Evolutionary conservation across 1,284 basidiomycete genomes (phyloP), one percentile per base, ranked within the genome.

Genomic region (Hypsizygus ulmarius): DNA sequence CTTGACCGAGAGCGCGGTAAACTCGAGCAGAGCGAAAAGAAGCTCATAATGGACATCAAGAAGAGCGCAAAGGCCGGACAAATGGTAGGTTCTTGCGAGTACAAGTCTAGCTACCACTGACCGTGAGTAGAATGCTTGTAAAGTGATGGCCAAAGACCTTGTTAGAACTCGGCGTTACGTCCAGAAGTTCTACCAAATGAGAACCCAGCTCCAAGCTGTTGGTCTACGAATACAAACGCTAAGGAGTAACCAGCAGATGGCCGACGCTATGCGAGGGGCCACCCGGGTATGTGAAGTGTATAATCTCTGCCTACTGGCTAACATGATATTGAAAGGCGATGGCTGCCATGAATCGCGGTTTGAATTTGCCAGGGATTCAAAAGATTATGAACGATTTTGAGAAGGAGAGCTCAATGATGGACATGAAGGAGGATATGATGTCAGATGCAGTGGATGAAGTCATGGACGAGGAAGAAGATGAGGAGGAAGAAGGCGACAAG

Each of bases 341-440:
- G 95, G 91, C 88, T 6, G 84, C 93, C 43, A 99, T 99, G 97
- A 99, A 98, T 66, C 81, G 90, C 44, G 90, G 90, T 30, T 80
- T 99, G 59, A 99, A 99, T 67, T 79, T 99, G 9, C 96, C 97
- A 6, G 81, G 84, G 58, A 98, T 99, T 53, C 92, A 95, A 66
- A 83, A 84, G 45, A 98, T 99, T 64, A 94, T 99, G 89, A 90
- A 87, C 59, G 96, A 99, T 41, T 99, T 99, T 59, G 96, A 99
- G 73, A 89, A 87, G 61, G 97, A 99, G 71, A 96, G 88, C 55
- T 85, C 90, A 8, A 91, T 89, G 66, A 99, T 99, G 97, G 96
- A 99, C 69, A 99, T 99, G 97, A 99, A 98, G 71, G 97, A 98
- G 70, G 96, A 97, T 67, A 97, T 99, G 90, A 99, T 99, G 96